A percentile compares a stretch with the other conserved stretches of the same genome.
Evolutionary conservation across 2,329 filamentous ascomycete species (phyloP).

Genomic region (Colletotrichum sp.): DNA sequence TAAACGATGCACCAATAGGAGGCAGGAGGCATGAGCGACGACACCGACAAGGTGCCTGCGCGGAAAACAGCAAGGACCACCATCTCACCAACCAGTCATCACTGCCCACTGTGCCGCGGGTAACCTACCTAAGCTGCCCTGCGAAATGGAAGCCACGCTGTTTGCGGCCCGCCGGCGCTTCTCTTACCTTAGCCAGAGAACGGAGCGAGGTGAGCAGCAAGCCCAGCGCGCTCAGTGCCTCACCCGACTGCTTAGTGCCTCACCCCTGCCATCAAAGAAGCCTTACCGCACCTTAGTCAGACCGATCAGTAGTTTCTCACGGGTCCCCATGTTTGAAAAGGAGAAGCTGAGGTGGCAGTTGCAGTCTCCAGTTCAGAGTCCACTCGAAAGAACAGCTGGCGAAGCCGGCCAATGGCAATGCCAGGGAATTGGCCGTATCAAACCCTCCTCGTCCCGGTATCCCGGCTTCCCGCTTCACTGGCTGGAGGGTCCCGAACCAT

Average conservation of each 20-base stretch:
- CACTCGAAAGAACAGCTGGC: neutral
- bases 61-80: neutral
- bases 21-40: neutral
- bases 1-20: neutral
- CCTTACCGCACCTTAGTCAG: slow-evolving; percentile 1
- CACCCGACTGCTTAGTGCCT: slow-evolving; percentile 66
- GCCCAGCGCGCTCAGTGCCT: neutral
- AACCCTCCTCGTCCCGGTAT: slow-evolving; percentile 14
- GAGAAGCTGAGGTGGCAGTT: slow-evolving; percentile 16
- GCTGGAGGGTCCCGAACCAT: neutral
- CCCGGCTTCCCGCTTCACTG: slow-evolving; percentile 16
- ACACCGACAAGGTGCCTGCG: neutral
- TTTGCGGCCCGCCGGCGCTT: slow-evolving; percentile 16
- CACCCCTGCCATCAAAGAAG: neutral
- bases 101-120: neutral
- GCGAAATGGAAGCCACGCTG: neutral
- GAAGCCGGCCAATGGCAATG: neutral
- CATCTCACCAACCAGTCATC: neutral
- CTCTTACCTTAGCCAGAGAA: slow-evolving; percentile 8
- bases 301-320: slow-evolving; percentile 5
- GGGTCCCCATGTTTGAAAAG: slow-evolving; percentile 13
- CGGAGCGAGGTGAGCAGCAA: neutral
- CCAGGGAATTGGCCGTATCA: neutral
- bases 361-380: neutral
- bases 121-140: neutral